A percentile compares a stretch with the other conserved stretches of the same genome.
Conservation (phyloP, 352 stramenopile species). For the Globisporangium carolinianum region DNA sequence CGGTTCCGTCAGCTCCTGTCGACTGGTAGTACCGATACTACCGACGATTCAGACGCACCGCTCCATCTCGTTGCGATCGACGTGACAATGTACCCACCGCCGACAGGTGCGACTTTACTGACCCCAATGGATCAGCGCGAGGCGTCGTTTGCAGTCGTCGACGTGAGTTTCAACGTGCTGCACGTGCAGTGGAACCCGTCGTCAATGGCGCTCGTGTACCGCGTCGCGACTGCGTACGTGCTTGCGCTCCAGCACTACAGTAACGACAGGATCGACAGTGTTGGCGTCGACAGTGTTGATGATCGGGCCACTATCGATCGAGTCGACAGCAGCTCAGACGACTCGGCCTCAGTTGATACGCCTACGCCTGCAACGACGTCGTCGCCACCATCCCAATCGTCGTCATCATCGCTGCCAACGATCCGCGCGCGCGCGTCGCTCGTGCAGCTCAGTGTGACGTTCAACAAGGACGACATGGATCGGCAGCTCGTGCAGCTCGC, state of each 20-base stretch:
- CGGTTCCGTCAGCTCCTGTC: constrained; percentile 63
- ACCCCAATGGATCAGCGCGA: not conserved
- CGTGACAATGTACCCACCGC: constrained; percentile 29
- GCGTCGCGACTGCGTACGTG: constrained; percentile 57
- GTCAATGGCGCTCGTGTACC: constrained; percentile 68
- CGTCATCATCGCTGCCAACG: constrained; percentile 5
- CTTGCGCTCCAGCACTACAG: constrained; percentile 35
- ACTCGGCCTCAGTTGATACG: not conserved
- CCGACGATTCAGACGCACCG: not conserved
- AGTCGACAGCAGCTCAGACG: not conserved
- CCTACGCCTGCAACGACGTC: not conserved
- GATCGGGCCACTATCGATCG: not conserved
- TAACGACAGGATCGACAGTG: not conserved
- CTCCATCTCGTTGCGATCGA: constrained; percentile 43
- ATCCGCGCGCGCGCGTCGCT: constrained; percentile 51
- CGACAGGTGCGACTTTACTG: constrained; percentile 2
- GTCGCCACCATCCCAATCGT: constrained; percentile 3
- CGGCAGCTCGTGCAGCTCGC: constrained; percentile 58
- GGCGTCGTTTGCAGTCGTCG: constrained; percentile 33
- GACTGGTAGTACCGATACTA: constrained; percentile 23
- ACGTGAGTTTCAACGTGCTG: constrained; percentile 62
- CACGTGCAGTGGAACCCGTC: constrained; percentile 83
- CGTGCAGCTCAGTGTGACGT: constrained; percentile 69
- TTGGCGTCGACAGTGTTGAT: not conserved
- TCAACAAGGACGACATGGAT: constrained; percentile 76